Percentiles rank a stretch among this genome's conserved stretches.
These are phyloP conservation scores for Xylaria multiplex DNA, from an alignment of 2,329 filamentous ascomycete species.

Conservation along the genomic window DNA sequence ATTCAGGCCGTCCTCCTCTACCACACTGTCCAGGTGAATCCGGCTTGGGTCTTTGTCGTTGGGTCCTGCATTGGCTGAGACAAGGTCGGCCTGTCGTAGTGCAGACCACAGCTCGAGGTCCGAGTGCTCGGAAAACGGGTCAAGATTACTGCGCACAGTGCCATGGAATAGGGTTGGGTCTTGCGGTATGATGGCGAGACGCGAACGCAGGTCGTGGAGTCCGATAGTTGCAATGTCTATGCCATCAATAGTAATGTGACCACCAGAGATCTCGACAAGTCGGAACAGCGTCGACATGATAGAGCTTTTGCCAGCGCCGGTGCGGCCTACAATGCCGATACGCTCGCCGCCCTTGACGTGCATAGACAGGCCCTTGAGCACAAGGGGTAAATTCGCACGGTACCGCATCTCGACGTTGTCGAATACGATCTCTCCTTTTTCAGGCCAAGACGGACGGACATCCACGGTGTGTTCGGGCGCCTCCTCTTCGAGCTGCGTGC, in stretches of 20 bases:
- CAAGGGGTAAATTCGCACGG: constrained; percentile 75
- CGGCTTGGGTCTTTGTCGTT: constrained; percentile 56
- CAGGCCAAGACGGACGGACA: constrained; percentile 81
- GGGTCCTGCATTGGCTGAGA: constrained; percentile 62
- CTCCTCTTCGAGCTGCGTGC: constrained; percentile 86
- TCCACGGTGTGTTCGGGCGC: constrained; percentile 81
- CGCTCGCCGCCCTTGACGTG: constrained; percentile 79
- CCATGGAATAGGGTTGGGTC: constrained; percentile 86
- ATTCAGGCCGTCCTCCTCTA: constrained; percentile 95
- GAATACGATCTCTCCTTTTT: constrained; percentile 83
- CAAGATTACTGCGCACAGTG: constrained; percentile 81
- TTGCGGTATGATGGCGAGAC: constrained; percentile 84
- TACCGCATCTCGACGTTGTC: constrained; percentile 83
- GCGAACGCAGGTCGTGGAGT: constrained; percentile 77
- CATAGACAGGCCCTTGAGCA: constrained; percentile 76
- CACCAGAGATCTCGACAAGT: constrained; percentile 72
- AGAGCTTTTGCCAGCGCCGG: constrained; percentile 83
- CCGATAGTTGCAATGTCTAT: constrained; percentile 78
- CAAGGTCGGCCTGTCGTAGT: constrained; percentile 79
- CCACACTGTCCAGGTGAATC: constrained; percentile 83
- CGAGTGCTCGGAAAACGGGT: constrained; percentile 81
- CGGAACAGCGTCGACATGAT: constrained; percentile 88
- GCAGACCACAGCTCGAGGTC: constrained; percentile 83
- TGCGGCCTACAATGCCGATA: constrained; percentile 83
- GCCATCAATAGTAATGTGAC: constrained; percentile 72